Evolutionary conservation across 805 yeast species (phyloP), one percentile per base, ranked within the genome.

Genomic region (Metschnikowia koreensis): DNA sequence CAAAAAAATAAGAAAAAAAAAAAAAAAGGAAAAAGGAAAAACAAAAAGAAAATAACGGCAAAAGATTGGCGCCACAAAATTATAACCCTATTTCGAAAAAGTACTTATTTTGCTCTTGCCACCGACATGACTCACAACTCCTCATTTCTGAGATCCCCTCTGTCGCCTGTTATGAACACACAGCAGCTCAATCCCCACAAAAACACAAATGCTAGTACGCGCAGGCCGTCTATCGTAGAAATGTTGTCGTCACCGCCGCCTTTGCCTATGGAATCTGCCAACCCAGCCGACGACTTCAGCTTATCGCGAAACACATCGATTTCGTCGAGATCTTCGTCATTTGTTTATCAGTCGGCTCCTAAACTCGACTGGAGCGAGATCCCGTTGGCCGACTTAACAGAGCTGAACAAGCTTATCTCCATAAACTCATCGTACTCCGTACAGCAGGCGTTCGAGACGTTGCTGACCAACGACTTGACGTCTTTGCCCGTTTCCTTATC

Each of bases 361-460:
- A 40, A 46, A 29, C 34, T 62, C 15, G 89, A 87, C 59, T 89
- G 97, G 96, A 81, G 81, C 61, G 87, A 85, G 55, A 81, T 89
- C 22, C 81, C 79, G 39, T 74, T 94, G 55, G 68, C 79, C 12
- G 94, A 89, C 59, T 76, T 94, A 60, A 85, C 91, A 39, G 96
- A 89, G 68, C 76, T 80, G 41, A 91, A 87, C 57, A 86, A 88
- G 66, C 77, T 94, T 60, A 81, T 92, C 45, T 77, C 83, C 40
- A 84, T 91, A 56, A 80, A 81, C 55, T 82, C 85, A 2, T 70
- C 81, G 6, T 74, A 82, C 36, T 82, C 96, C 3, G 96, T 93
- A 22, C 97, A 93, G 67, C 79, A 83, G 50, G 97, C 98, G 1
- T 94, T 89, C 71, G 90, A 91, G 61, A 83, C 86, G 4, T 76